A percentile compares a stretch with the other conserved stretches of the same genome.
Evolutionary conservation across 1,284 basidiomycete species (phyloP).

Genomic region (Leccinum insigne): DNA sequence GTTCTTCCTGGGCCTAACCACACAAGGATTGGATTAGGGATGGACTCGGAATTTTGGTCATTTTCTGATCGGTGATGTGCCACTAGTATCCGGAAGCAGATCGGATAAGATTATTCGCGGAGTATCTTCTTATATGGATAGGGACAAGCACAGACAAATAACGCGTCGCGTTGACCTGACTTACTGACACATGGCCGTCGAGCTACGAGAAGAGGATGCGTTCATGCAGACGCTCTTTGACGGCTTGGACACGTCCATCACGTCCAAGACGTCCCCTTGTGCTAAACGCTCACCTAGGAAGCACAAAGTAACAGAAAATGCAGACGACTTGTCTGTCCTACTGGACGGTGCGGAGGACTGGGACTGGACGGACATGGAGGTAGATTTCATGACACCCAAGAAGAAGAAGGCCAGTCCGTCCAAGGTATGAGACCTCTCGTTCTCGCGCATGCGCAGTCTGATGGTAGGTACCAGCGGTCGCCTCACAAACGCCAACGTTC

Average conservation of each 20-base stretch:
- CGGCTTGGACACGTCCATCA: slow-evolving; percentile 40
- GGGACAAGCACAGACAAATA: slow-evolving; percentile 23
- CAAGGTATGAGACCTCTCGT: slow-evolving; percentile 11
- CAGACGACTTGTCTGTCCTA: slow-evolving; percentile 39
- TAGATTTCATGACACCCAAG: slow-evolving; percentile 40
- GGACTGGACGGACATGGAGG: slow-evolving; percentile 51
- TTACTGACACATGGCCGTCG: slow-evolving; percentile 17
- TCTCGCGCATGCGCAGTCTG: background rate
- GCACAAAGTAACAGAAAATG: slow-evolving; percentile 6
- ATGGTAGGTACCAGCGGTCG: slow-evolving; percentile 12
- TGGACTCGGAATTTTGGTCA: background rate
- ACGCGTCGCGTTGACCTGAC: slow-evolving; percentile 25
- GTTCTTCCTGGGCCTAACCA: background rate
- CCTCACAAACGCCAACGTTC: slow-evolving; percentile 18
- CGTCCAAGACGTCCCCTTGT: background rate
- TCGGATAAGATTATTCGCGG: slow-evolving; percentile 21
- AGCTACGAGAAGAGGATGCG: slow-evolving; percentile 38
- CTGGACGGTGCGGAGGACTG: slow-evolving; percentile 53
- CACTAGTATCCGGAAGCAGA: background rate
- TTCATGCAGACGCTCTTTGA: slow-evolving; percentile 50
- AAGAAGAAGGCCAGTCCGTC: slow-evolving; percentile 30
- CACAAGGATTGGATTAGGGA: background rate
- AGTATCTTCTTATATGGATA: background rate
- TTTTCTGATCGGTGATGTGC: background rate
- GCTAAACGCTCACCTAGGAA: slow-evolving; percentile 13